Evolutionary conservation across 352 stramenopile genomes (phyloP), one percentile per base, ranked within the genome.

Genomic region (Phytophthora capsici): DNA sequence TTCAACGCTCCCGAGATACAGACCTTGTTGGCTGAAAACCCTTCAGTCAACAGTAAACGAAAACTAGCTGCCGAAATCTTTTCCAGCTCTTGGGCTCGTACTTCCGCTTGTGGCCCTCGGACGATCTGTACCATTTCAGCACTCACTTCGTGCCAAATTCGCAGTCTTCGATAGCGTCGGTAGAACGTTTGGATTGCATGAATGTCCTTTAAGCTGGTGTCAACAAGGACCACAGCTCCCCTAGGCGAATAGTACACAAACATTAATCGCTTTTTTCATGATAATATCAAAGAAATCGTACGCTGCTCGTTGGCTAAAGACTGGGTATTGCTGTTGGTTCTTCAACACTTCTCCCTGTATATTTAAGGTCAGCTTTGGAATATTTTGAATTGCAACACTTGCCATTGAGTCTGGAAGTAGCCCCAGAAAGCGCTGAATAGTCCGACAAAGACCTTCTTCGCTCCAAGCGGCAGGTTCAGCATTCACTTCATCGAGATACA

Each of bases 21-120:
- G 10, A 92, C 85, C 44, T 91, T 94, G 61, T 80, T 77, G 0
- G 82, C 83, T 4, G 81, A 81, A 57, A 92, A 88, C 6, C 83
- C 83, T 8, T 64, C 51, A 0, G 59, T 26, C 34, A 93, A 60
- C 63, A 90, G 69, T 22, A 78, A 37, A 9, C 81, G 75, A 57
- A 90, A 91, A 25, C 75, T 85, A 1, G 36, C 56, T 12, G 86
- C 69, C 62, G 80, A 84, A 4, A 81, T 57, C 22, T 82, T 71
- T 52, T 87, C 67, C 28, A 86, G 64, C 10, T 76, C 63, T 9
- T 57, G 25, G 2, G 43, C 63, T 7, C 51, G 55, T 32, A 64
- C 65, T 4, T 62, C 57, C 10, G 69, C 66, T 4, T 82, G 57
- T 46, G 63, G 62, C 6, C 57, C 57, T 6, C 78, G 79, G 23